Conservation (phyloP, 2,329 filamentous ascomycete species). For the Elsinoe arachidis region DNA sequence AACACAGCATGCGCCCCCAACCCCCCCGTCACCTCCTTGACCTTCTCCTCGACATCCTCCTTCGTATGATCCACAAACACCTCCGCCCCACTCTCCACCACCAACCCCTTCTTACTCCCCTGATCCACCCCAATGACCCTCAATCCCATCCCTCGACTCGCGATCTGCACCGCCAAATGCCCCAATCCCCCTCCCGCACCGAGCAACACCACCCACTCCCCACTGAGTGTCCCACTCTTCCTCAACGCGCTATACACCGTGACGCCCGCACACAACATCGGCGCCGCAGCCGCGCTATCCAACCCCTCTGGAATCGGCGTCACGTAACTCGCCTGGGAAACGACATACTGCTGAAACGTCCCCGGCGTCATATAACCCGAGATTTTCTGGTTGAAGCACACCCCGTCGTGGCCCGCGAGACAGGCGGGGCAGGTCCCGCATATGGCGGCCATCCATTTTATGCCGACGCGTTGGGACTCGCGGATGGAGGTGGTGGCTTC, state of each 20-base stretch:
- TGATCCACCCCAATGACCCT: conserved; percentile 59
- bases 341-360: conserved; percentile 60
- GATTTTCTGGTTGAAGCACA: conserved; percentile 49
- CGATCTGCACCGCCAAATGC: conserved; percentile 55
- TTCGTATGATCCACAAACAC: conserved; percentile 56
- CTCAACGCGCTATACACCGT: conserved; percentile 59
- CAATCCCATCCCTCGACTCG: conserved; percentile 51
- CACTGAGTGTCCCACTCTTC: conserved; percentile 50
- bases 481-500: conserved; percentile 49
- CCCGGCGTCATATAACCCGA: conserved; percentile 61
- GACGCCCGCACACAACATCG: conserved; percentile 58
- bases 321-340: conserved; percentile 58
- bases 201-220: conserved; percentile 51
- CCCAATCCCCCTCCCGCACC: conserved; percentile 42
- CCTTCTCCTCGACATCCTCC: conserved; percentile 43
- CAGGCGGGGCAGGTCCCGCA: conserved; percentile 50
- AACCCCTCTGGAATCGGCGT: conserved; percentile 59
- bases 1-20: conserved; percentile 54
- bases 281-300: conserved; percentile 52
- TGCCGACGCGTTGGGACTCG: conserved; percentile 59
- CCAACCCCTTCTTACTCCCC: conserved; percentile 54
- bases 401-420: conserved; percentile 45
- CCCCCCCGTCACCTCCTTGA: conserved; percentile 49
- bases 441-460: conserved; percentile 57
- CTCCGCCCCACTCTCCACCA: conserved; percentile 54